Conservation (phyloP, 2,329 filamentous ascomycete species). For the Huntiella savannae region DNA sequence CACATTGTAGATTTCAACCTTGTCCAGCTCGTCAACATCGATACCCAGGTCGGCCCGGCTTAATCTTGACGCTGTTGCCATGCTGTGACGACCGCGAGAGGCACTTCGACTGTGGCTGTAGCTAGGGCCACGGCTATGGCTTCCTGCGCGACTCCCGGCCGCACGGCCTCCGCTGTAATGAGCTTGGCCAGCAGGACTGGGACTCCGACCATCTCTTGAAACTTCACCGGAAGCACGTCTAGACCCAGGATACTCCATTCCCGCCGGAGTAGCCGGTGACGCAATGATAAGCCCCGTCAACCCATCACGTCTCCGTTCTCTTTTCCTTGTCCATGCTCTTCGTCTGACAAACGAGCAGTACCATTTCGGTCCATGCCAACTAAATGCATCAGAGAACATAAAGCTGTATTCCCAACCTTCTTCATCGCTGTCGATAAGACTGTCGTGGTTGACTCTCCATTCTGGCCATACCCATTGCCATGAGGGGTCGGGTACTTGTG, state of each 20-base stretch:
- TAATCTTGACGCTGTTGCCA: slow-evolving; percentile 10
- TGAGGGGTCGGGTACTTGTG: slow-evolving; percentile 80
- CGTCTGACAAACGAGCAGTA: slow-evolving; percentile 89
- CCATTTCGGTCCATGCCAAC: slow-evolving; percentile 84
- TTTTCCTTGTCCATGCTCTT: slow-evolving; percentile 68
- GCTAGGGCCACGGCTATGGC: background rate
- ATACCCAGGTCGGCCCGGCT: slow-evolving; percentile 27
- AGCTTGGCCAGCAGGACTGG: background rate
- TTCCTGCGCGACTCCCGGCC: background rate
- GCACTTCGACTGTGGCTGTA: slow-evolving; percentile 3
- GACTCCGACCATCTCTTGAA: background rate
- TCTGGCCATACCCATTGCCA: slow-evolving; percentile 75
- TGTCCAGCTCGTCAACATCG: slow-evolving; percentile 35
- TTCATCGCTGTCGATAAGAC: slow-evolving; percentile 50
- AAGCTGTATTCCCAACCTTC: slow-evolving; percentile 96
- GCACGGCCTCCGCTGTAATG: no score
- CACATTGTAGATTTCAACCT: slow-evolving; percentile 34
- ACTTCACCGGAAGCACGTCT: background rate
- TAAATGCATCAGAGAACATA: slow-evolving; percentile 53
- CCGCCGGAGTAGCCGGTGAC: background rate
- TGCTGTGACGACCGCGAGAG: slow-evolving; percentile 3
- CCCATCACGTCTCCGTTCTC: slow-evolving; percentile 40
- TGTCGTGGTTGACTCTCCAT: slow-evolving; percentile 50
- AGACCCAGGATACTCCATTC: slow-evolving; percentile 1
- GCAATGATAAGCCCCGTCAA: slow-evolving; percentile 14